phyloP scores from a whole-genome alignment of 2,329 filamentous ascomycete genomes.

The Cercospora sesami region DNA sequence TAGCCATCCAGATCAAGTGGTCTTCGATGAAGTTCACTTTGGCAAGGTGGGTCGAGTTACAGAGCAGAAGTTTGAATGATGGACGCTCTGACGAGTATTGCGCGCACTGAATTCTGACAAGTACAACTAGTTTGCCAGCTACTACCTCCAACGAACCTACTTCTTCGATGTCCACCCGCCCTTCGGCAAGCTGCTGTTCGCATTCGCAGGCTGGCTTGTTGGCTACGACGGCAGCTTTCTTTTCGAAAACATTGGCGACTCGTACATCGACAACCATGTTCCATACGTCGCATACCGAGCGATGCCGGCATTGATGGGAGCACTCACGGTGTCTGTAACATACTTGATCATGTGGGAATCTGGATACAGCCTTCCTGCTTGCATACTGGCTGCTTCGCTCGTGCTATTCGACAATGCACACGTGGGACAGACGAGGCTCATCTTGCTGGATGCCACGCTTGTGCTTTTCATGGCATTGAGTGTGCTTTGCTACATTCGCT shows the following conservation, averaged over 20 bases:
- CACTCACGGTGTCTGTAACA: constrained; percentile 87
- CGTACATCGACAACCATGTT: constrained; percentile 94
- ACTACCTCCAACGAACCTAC: constrained; percentile 94
- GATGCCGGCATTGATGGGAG: constrained; percentile 86
- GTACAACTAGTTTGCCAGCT: constrained; percentile 53
- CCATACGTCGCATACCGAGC: constrained; percentile 95
- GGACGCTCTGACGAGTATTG: neutral
- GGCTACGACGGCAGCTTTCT: constrained; percentile 96
- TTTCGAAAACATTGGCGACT: constrained; percentile 99
- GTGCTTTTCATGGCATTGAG: constrained; percentile 96
- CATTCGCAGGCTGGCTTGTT: constrained; percentile 93
- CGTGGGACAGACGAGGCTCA: constrained; percentile 92
- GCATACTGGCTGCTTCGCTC: constrained; percentile 78
- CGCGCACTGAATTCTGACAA: constrained; percentile 4
- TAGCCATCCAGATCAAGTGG: constrained; percentile 90
- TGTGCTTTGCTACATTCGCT: constrained; percentile 90
- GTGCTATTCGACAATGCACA: constrained; percentile 97
- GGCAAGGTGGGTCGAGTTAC: constrained; percentile 72
- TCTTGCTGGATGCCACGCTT: constrained; percentile 89
- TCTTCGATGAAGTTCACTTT: constrained; percentile 99
- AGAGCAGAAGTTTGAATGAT: constrained; percentile 6
- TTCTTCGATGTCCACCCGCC: constrained; percentile 99
- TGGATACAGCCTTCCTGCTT: constrained; percentile 92
- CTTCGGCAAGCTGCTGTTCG: constrained; percentile 96
- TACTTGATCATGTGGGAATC: constrained; percentile 99